Conservation (phyloP, 2,329 filamentous ascomycete genomes). For the Aureobasidium melanogenum region DNA sequence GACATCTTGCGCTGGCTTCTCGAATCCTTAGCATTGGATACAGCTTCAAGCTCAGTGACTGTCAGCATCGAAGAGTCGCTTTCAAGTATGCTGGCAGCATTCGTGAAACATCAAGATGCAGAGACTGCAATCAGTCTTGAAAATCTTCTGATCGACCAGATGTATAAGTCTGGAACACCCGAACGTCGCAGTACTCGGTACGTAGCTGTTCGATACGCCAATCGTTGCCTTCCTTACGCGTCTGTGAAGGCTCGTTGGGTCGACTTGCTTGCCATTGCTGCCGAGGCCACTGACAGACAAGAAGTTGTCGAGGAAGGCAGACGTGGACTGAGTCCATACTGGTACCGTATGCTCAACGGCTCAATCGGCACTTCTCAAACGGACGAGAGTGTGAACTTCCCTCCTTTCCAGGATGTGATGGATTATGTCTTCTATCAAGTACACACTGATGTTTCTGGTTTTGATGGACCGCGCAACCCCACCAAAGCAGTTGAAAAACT, state of each 20-base stretch:
- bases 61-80: conserved; percentile 85
- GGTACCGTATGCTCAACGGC: conserved; percentile 55
- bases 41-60: conserved; percentile 61
- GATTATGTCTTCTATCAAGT: conserved; percentile 15
- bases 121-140: conserved; percentile 37
- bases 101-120: conserved; percentile 37
- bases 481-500: conserved; percentile 2
- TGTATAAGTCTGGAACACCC: conserved; percentile 25
- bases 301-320: conserved; percentile 85
- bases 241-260: conserved; percentile 81
- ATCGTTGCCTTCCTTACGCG: conserved; percentile 71
- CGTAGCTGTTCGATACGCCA: conserved; percentile 79
- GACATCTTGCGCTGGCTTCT: conserved; percentile 70
- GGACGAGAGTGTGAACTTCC: conserved; percentile 27
- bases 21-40: conserved; percentile 70
- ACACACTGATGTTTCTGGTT: background rate
- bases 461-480: background rate
- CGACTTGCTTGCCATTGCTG: conserved; percentile 70
- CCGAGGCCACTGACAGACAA: conserved; percentile 57
- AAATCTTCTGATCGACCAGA: conserved; percentile 56
- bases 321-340: conserved; percentile 75
- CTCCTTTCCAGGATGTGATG: conserved; percentile 37
- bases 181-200: conserved; percentile 61
- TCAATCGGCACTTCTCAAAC: conserved; percentile 19
- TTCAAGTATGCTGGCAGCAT: conserved; percentile 62